Evolutionary conservation across 768 basidiomycete species (phyloP).

Genomic region (Leccinum pellstonianum): DNA sequence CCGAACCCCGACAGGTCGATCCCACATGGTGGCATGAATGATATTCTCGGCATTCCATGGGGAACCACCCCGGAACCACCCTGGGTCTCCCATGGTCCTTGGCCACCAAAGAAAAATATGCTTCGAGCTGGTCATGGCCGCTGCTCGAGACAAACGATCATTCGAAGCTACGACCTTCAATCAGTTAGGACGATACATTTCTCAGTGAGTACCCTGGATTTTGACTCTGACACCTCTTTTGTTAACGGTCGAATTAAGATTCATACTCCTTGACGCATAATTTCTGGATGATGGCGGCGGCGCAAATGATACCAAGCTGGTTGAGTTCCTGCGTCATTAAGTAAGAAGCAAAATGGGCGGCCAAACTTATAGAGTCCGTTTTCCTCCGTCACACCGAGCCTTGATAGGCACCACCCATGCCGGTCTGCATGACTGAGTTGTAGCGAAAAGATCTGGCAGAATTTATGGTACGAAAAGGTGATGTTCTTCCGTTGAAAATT

Average conservation of each 20-base stretch:
- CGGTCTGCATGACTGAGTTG: not conserved
- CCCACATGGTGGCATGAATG: not conserved
- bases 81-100: too few relatives aligned
- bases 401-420: not conserved
- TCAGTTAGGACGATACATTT: not conserved
- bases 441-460: not conserved
- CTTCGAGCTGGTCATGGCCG: not conserved
- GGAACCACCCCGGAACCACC: too few relatives aligned
- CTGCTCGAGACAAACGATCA: not conserved
- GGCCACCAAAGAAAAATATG: too few relatives aligned
- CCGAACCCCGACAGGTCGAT: not conserved
- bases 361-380: not conserved
- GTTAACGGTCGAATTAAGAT: not conserved
- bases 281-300: not conserved
- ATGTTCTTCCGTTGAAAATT: not conserved
- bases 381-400: not conserved
- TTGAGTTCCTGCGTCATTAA: not conserved
- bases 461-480: not conserved
- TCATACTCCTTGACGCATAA: not conserved
- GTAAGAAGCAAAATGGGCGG: not conserved
- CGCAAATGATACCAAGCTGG: not conserved
- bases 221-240: not conserved
- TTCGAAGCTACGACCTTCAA: not conserved
- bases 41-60: not conserved
- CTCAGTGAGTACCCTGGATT: not conserved